Percentiles rank a stretch among this genome's conserved stretches.
These are phyloP conservation scores for Suaeda aralocaspica DNA, from an alignment of 148 eudicot species.

Conservation along the genomic window DNA sequence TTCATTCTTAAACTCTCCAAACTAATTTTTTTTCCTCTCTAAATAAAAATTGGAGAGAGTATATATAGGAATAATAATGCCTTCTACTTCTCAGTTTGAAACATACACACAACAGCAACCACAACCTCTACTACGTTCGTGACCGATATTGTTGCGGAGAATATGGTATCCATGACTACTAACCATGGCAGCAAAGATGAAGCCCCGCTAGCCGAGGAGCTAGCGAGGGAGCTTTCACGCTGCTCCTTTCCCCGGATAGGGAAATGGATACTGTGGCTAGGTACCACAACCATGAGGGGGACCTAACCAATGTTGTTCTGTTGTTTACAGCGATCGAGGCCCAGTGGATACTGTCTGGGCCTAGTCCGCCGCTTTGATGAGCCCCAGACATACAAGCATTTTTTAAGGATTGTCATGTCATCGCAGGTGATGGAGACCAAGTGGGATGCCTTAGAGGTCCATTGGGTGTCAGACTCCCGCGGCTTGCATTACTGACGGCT, in stretches of 20 bases:
- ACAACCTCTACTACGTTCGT: slow-evolving; percentile 16
- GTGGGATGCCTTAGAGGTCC: slow-evolving; percentile 71
- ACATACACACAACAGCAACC: slow-evolving; percentile 21
- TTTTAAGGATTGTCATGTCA: slow-evolving; percentile 59
- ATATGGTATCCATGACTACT: not conserved
- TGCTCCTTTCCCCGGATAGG: slow-evolving; percentile 24
- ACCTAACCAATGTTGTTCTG: slow-evolving; percentile 53
- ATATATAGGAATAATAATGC: slow-evolving; percentile 38
- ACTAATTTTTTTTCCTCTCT: not conserved
- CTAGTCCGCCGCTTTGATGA: slow-evolving; percentile 67
- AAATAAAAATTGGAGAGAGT: not conserved
- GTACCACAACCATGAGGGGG: slow-evolving; percentile 50
- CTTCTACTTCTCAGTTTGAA: slow-evolving; percentile 46
- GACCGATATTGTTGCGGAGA: slow-evolving; percentile 1
- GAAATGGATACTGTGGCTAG: slow-evolving; percentile 28
- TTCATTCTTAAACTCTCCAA: slow-evolving; percentile 2
- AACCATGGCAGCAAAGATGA: slow-evolving; percentile 26
- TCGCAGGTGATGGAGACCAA: slow-evolving; percentile 44
- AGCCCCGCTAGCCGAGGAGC: slow-evolving; percentile 27
- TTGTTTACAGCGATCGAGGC: slow-evolving; percentile 44
- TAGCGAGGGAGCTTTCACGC: slow-evolving; percentile 23
- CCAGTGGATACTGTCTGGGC: slow-evolving; percentile 53
- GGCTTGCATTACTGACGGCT: slow-evolving; percentile 65
- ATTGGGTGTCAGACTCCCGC: slow-evolving; percentile 87
- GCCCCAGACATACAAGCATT: slow-evolving; percentile 75